Conservation (phyloP, 768 basidiomycete species). For the Leccinum uliginosum region DNA sequence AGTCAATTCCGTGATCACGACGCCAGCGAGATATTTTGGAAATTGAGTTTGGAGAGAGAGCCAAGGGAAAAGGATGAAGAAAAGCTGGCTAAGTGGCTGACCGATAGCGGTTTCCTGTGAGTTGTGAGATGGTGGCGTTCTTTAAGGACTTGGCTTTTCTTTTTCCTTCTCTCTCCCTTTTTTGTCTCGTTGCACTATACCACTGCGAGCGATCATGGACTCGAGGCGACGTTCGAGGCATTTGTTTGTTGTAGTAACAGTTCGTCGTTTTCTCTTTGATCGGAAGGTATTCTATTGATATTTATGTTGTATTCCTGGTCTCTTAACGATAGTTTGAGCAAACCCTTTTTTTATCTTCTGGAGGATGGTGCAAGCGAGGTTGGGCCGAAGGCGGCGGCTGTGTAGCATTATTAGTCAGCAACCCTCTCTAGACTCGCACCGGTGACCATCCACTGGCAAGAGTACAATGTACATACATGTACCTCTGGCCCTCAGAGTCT, state of each 20-base stretch:
- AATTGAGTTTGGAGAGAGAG: conserved; percentile 46
- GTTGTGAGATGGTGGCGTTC: background rate
- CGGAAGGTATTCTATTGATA: background rate
- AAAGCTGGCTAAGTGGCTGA: conserved; percentile 37
- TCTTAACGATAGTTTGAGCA: too few species aligned
- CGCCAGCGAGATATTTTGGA: conserved; percentile 36
- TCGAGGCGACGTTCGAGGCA: background rate
- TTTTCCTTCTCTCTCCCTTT: background rate
- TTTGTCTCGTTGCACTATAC: conserved; percentile 3
- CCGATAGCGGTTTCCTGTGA: conserved; percentile 38
- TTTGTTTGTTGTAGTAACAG: background rate
- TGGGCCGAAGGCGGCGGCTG: too few species aligned
- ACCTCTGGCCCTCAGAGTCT: too few species aligned
- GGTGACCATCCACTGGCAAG: too few species aligned
- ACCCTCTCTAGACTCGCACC: too few species aligned
- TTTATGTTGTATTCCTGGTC: background rate
- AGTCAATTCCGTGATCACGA: conserved; percentile 33
- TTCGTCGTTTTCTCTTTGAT: background rate
- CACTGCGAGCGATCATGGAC: conserved; percentile 2
- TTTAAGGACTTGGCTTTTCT: background rate
- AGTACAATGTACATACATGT: too few species aligned
- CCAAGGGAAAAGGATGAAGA: conserved; percentile 54
- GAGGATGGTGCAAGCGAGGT: too few species aligned
- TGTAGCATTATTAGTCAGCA: too few species aligned
- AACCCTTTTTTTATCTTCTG: too few species aligned